Conservation (phyloP, 179 eudicot species). For the Actinidia chinensis region DNA sequence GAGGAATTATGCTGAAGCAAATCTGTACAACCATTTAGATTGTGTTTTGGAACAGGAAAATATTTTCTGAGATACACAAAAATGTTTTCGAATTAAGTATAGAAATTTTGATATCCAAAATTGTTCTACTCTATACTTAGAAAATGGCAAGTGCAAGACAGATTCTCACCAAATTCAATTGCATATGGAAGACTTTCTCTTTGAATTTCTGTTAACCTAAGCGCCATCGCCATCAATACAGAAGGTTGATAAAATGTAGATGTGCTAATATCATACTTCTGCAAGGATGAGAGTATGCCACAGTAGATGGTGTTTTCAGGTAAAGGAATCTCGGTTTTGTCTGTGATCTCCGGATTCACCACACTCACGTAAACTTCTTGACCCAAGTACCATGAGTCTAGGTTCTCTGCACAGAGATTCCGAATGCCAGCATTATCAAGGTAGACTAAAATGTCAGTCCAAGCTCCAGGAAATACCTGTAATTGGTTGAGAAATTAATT, state of each 20-base stretch:
- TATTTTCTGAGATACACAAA: not conserved
- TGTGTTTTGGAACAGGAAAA: not conserved
- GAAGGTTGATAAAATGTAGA: not conserved
- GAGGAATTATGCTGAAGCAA: not conserved
- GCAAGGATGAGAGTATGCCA: conserved; percentile 66
- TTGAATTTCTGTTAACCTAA: not conserved
- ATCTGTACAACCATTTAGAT: not conserved
- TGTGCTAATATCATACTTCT: conserved; percentile 49
- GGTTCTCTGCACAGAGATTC: conserved; percentile 84
- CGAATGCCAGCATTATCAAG: conserved; percentile 94
- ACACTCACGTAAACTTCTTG: conserved; percentile 85
- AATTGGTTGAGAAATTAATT: conserved; percentile 12
- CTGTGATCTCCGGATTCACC: conserved; percentile 62
- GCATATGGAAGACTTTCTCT: no score
- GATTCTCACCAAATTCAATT: not conserved
- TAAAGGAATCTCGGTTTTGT: conserved; percentile 53
- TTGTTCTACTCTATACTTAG: not conserved
- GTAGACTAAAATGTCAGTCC: conserved; percentile 90
- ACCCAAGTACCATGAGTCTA: conserved; percentile 87
- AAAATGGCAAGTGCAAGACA: not conserved
- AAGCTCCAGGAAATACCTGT: conserved; percentile 94
- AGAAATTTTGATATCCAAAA: not conserved
- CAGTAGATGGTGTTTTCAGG: conserved; percentile 83
- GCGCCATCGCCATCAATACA: not conserved
- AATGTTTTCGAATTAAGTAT: not conserved